Evolutionary conservation across 495 filamentous ascomycete species (phyloP).

Genomic region (Aspergillus heteromorphus): DNA sequence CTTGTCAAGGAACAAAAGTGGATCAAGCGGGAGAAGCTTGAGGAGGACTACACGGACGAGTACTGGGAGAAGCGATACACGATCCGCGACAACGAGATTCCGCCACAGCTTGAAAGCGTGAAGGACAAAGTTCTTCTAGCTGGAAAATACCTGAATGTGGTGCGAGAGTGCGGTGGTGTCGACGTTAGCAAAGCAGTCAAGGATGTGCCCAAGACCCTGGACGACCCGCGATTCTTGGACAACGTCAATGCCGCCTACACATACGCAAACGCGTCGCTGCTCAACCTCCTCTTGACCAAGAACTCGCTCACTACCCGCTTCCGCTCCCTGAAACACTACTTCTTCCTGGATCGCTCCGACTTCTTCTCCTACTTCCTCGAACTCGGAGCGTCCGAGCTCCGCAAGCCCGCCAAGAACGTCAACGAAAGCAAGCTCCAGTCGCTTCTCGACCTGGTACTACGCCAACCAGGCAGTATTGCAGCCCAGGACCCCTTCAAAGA

Average conservation of each 20-base stretch:
- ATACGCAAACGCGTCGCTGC: constrained; percentile 88
- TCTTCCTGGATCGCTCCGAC: constrained; percentile 95
- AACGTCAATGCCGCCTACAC: constrained; percentile 95
- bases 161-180: constrained; percentile 93
- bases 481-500: constrained; percentile 96
- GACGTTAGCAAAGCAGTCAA: constrained; percentile 84
- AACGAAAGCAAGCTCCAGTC: constrained; percentile 92
- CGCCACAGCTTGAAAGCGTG: constrained; percentile 85
- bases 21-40: constrained; percentile 82
- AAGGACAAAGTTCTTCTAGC: constrained; percentile 92
- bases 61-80: constrained; percentile 99
- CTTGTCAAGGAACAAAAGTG: constrained; percentile 93
- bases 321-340: constrained; percentile 93
- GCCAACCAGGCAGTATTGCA: constrained; percentile 90
- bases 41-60: constrained; percentile 96
- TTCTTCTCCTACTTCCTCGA: constrained; percentile 98
- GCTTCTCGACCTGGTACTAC: constrained; percentile 86
- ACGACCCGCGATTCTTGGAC: constrained; percentile 83
- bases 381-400: constrained; percentile 76
- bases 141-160: constrained; percentile 96
- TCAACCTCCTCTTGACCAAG: constrained; percentile 85
- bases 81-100: constrained; percentile 82
- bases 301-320: constrained; percentile 84
- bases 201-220: constrained; percentile 86
- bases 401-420: constrained; percentile 79